Conservation (phyloP, 495 filamentous ascomycete genomes). For the Bathelium albidoporum region DNA sequence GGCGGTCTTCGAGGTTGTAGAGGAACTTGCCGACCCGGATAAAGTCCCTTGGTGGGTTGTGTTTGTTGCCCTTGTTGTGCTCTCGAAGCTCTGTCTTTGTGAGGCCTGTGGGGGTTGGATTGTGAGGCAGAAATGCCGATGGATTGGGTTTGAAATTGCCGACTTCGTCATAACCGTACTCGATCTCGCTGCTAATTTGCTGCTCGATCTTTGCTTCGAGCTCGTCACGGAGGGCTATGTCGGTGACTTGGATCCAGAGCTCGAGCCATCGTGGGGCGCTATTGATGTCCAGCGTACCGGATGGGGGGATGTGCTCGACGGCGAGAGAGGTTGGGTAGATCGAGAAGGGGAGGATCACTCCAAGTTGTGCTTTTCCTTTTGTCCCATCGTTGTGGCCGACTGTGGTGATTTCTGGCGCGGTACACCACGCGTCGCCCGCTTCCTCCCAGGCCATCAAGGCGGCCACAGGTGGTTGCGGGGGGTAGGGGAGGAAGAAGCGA, state of each 20-base stretch:
- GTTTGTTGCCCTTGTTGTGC: slow-evolving; percentile 3
- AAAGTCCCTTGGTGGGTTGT: slow-evolving; percentile 22
- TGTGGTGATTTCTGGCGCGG: slow-evolving; percentile 22
- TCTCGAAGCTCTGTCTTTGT: neutral
- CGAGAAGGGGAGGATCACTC: slow-evolving; percentile 34
- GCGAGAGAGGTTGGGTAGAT: slow-evolving; percentile 48
- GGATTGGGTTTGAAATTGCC: neutral
- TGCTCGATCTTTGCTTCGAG: neutral
- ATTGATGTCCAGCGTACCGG: slow-evolving; percentile 42
- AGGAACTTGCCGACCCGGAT: slow-evolving; percentile 43
- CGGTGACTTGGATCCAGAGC: slow-evolving; percentile 42
- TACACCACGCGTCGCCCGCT: slow-evolving; percentile 59
- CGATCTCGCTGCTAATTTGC: slow-evolving; percentile 9
- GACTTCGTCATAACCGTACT: slow-evolving; percentile 8
- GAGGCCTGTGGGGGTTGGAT: neutral
- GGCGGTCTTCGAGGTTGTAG: slow-evolving; percentile 38
- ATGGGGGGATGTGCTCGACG: slow-evolving; percentile 51
- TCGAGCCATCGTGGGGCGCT: slow-evolving; percentile 52
- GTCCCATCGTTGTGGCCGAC: neutral
- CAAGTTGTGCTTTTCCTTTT: slow-evolving; percentile 33
- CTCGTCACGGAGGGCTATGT: slow-evolving; percentile 13
- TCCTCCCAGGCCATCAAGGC: slow-evolving; percentile 51
- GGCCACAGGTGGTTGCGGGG: slow-evolving; percentile 22
- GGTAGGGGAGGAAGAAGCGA: slow-evolving; percentile 10
- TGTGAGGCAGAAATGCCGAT: neutral